A percentile compares a stretch with the other conserved stretches of the same genome.
phyloP scores from a whole-genome alignment of 2,329 filamentous ascomycete genomes.

The Xylariaceae sp. region DNA sequence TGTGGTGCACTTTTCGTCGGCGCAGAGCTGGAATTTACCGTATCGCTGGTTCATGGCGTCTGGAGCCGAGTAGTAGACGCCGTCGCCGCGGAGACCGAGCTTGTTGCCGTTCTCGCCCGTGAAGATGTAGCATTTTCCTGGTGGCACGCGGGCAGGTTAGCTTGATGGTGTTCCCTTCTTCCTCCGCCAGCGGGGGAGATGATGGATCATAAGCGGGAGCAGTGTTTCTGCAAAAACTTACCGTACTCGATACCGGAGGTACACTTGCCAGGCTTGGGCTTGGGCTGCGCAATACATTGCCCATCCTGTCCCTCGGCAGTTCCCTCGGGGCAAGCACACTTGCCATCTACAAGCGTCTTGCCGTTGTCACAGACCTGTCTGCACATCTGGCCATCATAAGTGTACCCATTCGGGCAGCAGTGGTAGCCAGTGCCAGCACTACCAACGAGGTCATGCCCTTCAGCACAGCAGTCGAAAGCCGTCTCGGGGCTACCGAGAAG shows the following conservation, averaged over 20 bases:
- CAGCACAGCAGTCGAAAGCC: conserved; percentile 15
- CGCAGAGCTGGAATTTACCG: conserved; percentile 14
- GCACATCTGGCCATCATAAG: conserved; percentile 11
- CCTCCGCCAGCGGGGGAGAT: background rate
- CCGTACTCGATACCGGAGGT: conserved; percentile 14
- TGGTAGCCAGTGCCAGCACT: conserved; percentile 8
- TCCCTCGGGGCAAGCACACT: conserved; percentile 12
- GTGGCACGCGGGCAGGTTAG: too few species aligned
- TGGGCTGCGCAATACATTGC: conserved; percentile 4
- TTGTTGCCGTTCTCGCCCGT: conserved; percentile 11
- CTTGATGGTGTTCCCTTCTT: too few species aligned
- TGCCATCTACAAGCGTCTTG: conserved; percentile 9
- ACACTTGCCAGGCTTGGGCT: background rate
- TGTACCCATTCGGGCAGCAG: conserved; percentile 12
- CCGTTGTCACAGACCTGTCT: conserved; percentile 10
- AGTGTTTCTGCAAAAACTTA: background rate
- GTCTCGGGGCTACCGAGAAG: conserved; percentile 13
- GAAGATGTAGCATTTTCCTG: conserved; percentile 14
- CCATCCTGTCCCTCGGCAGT: conserved; percentile 8
- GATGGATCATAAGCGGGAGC: background rate
- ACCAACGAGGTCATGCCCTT: conserved; percentile 12
- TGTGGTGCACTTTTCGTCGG: conserved; percentile 9
- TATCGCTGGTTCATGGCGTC: conserved; percentile 12
- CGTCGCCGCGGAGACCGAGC: conserved; percentile 7
- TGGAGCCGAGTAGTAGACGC: conserved; percentile 7